phyloP scores from a whole-genome alignment of 768 basidiomycete genomes.

The Kwoniella pini region DNA sequence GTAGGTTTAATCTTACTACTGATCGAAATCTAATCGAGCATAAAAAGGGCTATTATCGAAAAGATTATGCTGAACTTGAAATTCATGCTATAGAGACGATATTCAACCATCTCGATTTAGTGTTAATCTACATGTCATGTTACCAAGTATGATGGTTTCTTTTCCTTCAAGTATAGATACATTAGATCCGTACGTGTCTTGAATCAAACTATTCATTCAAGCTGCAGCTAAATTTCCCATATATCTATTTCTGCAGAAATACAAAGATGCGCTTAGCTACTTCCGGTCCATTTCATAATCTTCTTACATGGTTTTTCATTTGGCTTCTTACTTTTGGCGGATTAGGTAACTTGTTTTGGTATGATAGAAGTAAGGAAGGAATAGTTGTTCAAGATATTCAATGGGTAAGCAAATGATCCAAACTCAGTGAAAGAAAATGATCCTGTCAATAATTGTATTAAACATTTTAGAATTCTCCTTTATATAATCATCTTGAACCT shows the following conservation, averaged over 20 bases:
- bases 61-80: not conserved
- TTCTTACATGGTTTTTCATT: conserved; percentile 60
- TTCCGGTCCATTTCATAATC: conserved; percentile 77
- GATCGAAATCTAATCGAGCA: not conserved
- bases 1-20: conserved; percentile 57
- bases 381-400: conserved; percentile 63
- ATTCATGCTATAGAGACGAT: conserved; percentile 60
- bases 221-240: no score
- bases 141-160: conserved; percentile 75
- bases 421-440: no score
- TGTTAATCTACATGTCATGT: conserved; percentile 62
- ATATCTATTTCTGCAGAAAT: no score
- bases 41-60: conserved; percentile 1
- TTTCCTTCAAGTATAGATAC: conserved; percentile 60
- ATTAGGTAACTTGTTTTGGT: conserved; percentile 60
- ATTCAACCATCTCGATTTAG: conserved; percentile 67
- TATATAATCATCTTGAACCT: conserved; percentile 61
- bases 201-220: not conserved
- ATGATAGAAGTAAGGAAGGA: conserved; percentile 61
- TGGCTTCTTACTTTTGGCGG: conserved; percentile 35
- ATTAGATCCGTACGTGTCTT: conserved; percentile 56
- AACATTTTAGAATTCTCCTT: conserved; percentile 62
- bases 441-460: no score
- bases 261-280: conserved; percentile 63
- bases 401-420: conserved; percentile 56